phyloP scores from a whole-genome alignment of 2,329 filamentous ascomycete species.

The Dothistroma pini region DNA sequence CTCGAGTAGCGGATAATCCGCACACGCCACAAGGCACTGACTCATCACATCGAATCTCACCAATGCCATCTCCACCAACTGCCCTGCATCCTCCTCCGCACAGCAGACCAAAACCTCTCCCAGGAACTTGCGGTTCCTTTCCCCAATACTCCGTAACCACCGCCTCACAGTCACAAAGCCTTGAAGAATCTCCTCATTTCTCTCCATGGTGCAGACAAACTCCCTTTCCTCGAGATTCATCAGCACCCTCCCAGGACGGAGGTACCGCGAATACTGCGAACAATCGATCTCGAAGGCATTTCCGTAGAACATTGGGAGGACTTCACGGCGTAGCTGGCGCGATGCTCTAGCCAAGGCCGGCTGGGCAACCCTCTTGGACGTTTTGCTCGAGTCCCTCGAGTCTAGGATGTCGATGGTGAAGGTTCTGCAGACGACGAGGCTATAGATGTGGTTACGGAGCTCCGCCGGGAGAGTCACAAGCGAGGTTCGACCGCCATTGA shows the following conservation, averaged over 20 bases:
- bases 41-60: not conserved
- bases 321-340: not conserved
- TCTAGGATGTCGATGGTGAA: constrained; percentile 6
- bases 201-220: not conserved
- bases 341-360: not conserved
- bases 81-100: not conserved
- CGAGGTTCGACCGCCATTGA: not conserved
- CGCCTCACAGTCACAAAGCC: not conserved
- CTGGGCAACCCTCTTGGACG: not conserved
- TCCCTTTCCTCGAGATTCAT: not conserved
- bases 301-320: constrained; percentile 4
- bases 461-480: constrained; percentile 64
- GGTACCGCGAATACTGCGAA: not conserved
- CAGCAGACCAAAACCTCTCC: constrained; percentile 3
- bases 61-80: not conserved
- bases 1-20: not conserved
- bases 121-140: not conserved
- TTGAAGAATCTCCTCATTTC: not conserved
- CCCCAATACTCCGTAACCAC: constrained; percentile 1
- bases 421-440: constrained; percentile 38
- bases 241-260: not conserved
- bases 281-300: constrained; percentile 3
- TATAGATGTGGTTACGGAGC: constrained; percentile 90
- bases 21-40: not conserved
- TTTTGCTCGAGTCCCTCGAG: not conserved